A percentile compares a stretch with the other conserved stretches of the same genome.
phyloP scores from a whole-genome alignment of 768 basidiomycete species.

The Lyophyllum shimeji region DNA sequence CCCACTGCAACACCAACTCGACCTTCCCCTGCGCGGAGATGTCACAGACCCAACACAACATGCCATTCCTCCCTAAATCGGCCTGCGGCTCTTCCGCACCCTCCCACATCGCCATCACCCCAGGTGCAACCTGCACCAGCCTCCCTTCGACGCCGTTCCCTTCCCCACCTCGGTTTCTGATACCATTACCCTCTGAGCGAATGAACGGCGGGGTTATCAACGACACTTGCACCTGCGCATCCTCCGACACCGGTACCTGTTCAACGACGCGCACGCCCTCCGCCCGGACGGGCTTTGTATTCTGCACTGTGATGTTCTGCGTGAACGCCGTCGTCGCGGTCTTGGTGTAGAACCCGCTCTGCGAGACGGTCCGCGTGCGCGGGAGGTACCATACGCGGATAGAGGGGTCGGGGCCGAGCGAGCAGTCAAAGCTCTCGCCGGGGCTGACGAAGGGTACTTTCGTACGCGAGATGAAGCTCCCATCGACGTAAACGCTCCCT shows the following conservation, averaged over 20 bases:
- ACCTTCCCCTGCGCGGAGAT: constrained; percentile 20
- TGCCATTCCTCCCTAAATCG: constrained; percentile 15
- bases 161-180: background rate
- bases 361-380: constrained; percentile 29
- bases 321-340: constrained; percentile 16
- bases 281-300: background rate
- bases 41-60: constrained; percentile 22
- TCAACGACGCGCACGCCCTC: background rate
- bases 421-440: constrained; percentile 41
- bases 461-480: constrained; percentile 51
- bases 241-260: constrained; percentile 1
- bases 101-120: constrained; percentile 27
- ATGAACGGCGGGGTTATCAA: background rate
- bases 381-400: constrained; percentile 40
- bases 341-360: constrained; percentile 25
- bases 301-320: constrained; percentile 20
- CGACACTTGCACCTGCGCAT: background rate
- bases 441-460: constrained; percentile 37
- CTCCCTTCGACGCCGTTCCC: background rate
- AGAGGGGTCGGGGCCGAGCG: constrained; percentile 40
- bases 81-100: constrained; percentile 16
- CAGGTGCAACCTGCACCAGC: constrained; percentile 15
- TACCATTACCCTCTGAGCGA: background rate
- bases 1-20: constrained; percentile 21
- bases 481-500: constrained; percentile 53